phyloP scores from a whole-genome alignment of 2,329 filamentous ascomycete genomes.

The Trichoderma guizhouense region DNA sequence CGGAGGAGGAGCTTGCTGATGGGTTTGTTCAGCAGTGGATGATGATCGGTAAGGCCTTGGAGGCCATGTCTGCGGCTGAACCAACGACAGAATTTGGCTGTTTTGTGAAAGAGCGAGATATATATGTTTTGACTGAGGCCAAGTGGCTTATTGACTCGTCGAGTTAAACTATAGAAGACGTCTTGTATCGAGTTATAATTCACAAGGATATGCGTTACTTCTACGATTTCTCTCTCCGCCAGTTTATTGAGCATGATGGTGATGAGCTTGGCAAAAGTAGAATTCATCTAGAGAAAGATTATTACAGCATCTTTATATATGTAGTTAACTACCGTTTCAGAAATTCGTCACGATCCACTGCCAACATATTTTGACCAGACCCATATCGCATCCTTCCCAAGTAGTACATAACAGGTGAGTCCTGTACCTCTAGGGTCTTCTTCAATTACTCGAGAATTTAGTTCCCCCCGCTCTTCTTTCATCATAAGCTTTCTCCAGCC shows the following conservation, averaged over 20 bases:
- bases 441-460: neutral
- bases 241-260: no score
- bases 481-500: constrained; percentile 19
- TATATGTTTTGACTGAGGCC: neutral
- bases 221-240: no score
- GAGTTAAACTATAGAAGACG: neutral
- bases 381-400: no score
- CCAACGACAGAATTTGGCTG: neutral
- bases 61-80: neutral
- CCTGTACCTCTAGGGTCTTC: no score
- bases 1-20: constrained; percentile 16
- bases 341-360: neutral
- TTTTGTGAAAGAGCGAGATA: neutral
- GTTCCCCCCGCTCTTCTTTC: constrained; percentile 21
- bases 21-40: constrained; percentile 16
- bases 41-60: neutral
- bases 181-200: neutral
- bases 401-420: no score
- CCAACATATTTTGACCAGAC: neutral
- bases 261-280: no score
- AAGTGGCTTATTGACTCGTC: neutral
- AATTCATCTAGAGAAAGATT: no score
- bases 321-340: no score
- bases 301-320: no score
- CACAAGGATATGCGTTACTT: neutral